These are phyloP conservation scores for Cryptosporidium andersoni DNA, from an alignment of 169 alveolate species.

Conservation along the genomic window DNA sequence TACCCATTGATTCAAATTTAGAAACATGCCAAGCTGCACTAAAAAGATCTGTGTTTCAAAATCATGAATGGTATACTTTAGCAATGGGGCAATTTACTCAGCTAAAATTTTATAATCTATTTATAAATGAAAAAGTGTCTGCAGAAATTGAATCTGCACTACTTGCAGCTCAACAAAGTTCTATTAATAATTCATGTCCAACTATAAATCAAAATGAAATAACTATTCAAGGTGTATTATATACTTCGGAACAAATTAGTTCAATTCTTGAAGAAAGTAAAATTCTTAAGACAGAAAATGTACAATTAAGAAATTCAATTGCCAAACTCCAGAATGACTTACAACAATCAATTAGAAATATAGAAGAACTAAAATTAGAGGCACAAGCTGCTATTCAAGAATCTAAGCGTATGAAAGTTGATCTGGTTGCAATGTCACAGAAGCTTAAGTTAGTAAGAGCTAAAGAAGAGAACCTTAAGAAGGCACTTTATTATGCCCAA, in stretches of 20 bases:
- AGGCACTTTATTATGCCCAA: conserved; percentile 33
- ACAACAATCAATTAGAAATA: conserved; percentile 10
- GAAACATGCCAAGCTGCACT: conserved; percentile 45
- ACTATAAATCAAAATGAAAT: conserved; percentile 24
- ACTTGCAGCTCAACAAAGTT: neutral
- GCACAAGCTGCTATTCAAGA: conserved; percentile 27
- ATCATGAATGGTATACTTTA: conserved; percentile 66
- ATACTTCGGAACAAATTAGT: conserved; percentile 3
- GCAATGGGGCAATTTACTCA: conserved; percentile 65
- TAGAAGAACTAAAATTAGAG: conserved; percentile 48
- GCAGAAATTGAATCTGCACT: conserved; percentile 17
- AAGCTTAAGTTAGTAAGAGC: conserved; percentile 23
- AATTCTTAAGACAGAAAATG: conserved; percentile 35
- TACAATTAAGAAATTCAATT: conserved; percentile 41
- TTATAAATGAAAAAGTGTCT: conserved; percentile 41
- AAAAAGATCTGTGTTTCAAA: conserved; percentile 37
- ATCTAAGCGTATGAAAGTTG: conserved; percentile 24
- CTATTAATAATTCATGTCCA: neutral
- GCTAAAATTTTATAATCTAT: conserved; percentile 31
- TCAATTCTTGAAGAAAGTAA: conserved; percentile 14
- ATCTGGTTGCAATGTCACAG: conserved; percentile 16
- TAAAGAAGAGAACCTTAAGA: conserved; percentile 52
- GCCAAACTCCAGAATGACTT: conserved; percentile 15
- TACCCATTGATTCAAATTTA: conserved; percentile 31
- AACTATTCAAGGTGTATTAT: conserved; percentile 39